Conservation (phyloP, 345 rosid species). For the sweet orange (Citrus sinensis) region DNA sequence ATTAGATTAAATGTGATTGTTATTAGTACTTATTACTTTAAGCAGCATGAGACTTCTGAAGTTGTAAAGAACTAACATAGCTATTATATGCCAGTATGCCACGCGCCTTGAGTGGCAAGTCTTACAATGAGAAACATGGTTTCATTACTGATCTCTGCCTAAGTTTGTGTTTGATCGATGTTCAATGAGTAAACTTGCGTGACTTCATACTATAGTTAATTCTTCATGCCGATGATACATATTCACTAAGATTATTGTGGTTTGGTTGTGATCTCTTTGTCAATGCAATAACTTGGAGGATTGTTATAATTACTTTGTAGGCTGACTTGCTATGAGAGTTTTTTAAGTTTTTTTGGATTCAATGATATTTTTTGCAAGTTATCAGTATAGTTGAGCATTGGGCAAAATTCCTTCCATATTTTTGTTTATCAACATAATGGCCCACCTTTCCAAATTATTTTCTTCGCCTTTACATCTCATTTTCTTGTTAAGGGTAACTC, state of each 20-base stretch:
- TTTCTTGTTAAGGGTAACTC: too few species aligned
- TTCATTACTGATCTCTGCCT: not conserved
- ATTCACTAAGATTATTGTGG: not conserved
- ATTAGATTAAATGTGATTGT: not conserved
- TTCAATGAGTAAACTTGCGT: not conserved
- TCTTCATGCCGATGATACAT: not conserved
- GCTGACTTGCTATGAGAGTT: not conserved
- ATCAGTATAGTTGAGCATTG: not conserved
- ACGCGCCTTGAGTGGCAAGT: not conserved
- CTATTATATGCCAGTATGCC: not conserved
- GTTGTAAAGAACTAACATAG: not conserved
- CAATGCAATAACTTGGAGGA: not conserved
- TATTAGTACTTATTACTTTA: not conserved
- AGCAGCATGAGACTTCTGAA: not conserved
- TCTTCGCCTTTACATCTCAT: too few species aligned
- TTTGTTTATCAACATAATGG: not conserved
- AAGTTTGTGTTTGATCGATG: not conserved
- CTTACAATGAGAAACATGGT: slow-evolving; percentile 1
- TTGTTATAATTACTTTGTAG: not conserved
- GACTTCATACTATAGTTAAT: not conserved
- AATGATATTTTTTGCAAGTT: not conserved
- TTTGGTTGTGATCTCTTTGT: not conserved
- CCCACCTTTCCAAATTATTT: not conserved
- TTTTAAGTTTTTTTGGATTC: not conserved
- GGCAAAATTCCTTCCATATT: not conserved